Evolutionary conservation across 2,329 filamentous ascomycete genomes (phyloP).

Genomic region (Colletotrichum noveboracense): DNA sequence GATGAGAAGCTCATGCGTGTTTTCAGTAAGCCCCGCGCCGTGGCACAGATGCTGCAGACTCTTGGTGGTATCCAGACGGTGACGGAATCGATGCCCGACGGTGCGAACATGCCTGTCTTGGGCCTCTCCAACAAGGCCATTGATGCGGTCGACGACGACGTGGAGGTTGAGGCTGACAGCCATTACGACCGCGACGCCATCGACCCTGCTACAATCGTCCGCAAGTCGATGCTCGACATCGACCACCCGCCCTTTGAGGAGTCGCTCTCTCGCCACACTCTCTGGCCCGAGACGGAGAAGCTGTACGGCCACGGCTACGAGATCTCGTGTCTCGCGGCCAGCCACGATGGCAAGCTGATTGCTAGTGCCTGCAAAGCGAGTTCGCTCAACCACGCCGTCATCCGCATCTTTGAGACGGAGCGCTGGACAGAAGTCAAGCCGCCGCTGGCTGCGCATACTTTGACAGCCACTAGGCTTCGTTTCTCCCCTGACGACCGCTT

Average conservation of each 20-base stretch:
- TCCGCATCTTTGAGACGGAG: constrained; percentile 86
- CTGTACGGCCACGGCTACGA: constrained; percentile 98
- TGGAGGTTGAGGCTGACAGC: constrained; percentile 48
- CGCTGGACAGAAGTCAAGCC: constrained; percentile 89
- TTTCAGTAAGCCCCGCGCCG: constrained; percentile 86
- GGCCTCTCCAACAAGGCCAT: constrained; percentile 96
- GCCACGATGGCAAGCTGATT: constrained; percentile 75
- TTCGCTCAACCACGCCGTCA: constrained; percentile 91
- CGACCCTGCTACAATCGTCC: constrained; percentile 60
- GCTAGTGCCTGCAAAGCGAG: constrained; percentile 94
- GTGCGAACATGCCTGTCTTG: constrained; percentile 92
- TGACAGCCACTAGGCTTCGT: constrained; percentile 82
- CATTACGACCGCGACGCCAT: constrained; percentile 58
- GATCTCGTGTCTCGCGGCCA: constrained; percentile 84
- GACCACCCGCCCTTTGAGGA: constrained; percentile 87
- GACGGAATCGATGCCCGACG: constrained; percentile 71
- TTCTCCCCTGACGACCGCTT: constrained; percentile 79
- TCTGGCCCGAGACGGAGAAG: constrained; percentile 97
- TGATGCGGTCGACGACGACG: constrained; percentile 58
- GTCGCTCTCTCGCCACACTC: constrained; percentile 83
- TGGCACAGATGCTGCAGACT: constrained; percentile 74
- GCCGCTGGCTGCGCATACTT: constrained; percentile 80
- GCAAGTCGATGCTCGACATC: constrained; percentile 67
- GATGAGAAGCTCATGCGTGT: constrained; percentile 98
- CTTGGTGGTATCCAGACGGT: constrained; percentile 65